Conservation (phyloP, 306 rosid genomes). For the Macrotyloma uniflorum region DNA sequence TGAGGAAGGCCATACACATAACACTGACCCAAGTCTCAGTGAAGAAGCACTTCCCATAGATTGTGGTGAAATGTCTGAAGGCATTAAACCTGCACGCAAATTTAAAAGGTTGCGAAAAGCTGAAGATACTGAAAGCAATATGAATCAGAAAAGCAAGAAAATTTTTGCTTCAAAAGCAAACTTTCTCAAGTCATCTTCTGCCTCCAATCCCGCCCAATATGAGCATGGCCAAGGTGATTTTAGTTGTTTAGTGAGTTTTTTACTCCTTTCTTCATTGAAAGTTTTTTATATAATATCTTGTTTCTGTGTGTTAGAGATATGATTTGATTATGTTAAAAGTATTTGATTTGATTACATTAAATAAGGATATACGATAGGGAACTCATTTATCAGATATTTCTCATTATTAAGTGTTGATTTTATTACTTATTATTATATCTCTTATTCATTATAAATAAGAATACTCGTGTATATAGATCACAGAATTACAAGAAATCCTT, state of each 20-base stretch:
- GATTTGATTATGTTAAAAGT: no score
- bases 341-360: no score
- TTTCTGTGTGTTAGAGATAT: background rate
- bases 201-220: conserved; percentile 34
- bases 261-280: conserved; percentile 8
- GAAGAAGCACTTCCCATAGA: conserved; percentile 63
- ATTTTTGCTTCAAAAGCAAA: conserved; percentile 33
- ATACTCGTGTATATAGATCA: no score
- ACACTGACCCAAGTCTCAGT: conserved; percentile 52
- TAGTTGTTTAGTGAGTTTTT: conserved; percentile 28
- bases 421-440: no score
- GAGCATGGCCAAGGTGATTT: conserved; percentile 59
- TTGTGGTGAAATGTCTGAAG: conserved; percentile 57
- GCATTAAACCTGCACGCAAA: conserved; percentile 58
- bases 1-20: conserved; percentile 50
- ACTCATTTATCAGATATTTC: no score
- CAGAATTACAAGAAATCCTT: no score
- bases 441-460: no score
- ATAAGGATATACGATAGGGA: no score
- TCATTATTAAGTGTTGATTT: no score
- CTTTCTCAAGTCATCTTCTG: conserved; percentile 41
- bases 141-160: conserved; percentile 48
- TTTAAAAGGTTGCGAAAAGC: conserved; percentile 81
- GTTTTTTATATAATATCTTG: background rate
- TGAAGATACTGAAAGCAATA: conserved; percentile 44